Evolutionary conservation across 352 stramenopile species (phyloP), one percentile per base, ranked within the genome.

Genomic region (Phytophthora multivora): DNA sequence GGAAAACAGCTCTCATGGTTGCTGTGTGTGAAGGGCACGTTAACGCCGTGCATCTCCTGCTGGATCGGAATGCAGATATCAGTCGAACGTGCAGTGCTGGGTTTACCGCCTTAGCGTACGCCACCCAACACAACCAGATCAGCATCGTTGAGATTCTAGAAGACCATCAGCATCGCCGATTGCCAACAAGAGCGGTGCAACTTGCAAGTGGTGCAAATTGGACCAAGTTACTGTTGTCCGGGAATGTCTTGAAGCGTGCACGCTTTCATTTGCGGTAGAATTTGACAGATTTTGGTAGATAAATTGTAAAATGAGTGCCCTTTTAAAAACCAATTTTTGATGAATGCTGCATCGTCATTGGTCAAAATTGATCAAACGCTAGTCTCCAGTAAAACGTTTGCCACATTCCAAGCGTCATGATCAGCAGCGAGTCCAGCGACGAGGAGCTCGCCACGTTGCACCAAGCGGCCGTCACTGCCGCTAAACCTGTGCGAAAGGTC

Each of bases 341-440:
- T 23, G 21, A 23, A 23, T 23, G 4, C 2, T 23, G 2, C 21
- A 23, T 23, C 21, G 4, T 30, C 2, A 68, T 63, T 63, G 59
- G 59, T 49, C 38, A 26, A 63, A 68, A 68, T 4, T 19, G 7
- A 0, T 30, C 10, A 19, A 12, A 15, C 11, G 10, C 52, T 51
- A 19, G 47, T 66, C 49, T 61, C 62, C 62, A 70, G 19, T 61
- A 33, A 56, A 38, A 56, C 16, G n/a, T 40, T 51, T 51, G 23
- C 35, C 42, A 52, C 31, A 31, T 36, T 35, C 9, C 15, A 52
- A 19, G 10, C 16, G 21, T 7, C 40, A 95, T 95, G 83, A 95
- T 95, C 70, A 93, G 83, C 77, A 95, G 86, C 78, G 86, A 95
- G 77, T 95, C 86, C 26, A 95, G 87, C 52, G 87, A 95, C 77